These are phyloP conservation scores for Colletotrichum plurivorum DNA, from an alignment of 2,329 filamentous ascomycete species.

Conservation along the genomic window DNA sequence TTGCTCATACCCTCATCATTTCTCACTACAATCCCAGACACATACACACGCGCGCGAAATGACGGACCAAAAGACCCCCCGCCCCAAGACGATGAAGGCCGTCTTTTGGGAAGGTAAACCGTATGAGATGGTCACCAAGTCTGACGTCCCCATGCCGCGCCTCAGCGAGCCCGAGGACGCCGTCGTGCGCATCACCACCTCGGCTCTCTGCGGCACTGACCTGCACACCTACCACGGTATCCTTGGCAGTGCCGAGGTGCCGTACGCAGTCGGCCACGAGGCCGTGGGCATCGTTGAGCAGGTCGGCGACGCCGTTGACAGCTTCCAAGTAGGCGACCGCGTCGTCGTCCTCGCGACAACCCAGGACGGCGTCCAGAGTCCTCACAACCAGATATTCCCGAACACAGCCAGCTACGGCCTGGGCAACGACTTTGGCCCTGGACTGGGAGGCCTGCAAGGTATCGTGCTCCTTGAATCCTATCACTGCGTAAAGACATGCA, in stretches of 20 bases:
- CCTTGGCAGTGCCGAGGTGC: slow-evolving; percentile 39
- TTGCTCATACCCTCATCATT: too few species aligned
- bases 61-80: background rate
- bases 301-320: slow-evolving; percentile 52
- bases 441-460: slow-evolving; percentile 32
- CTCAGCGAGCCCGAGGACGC: slow-evolving; percentile 47
- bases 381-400: background rate
- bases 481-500: background rate
- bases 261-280: slow-evolving; percentile 54
- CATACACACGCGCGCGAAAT: background rate
- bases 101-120: slow-evolving; percentile 45
- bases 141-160: slow-evolving; percentile 38
- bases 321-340: slow-evolving; percentile 53
- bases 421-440: slow-evolving; percentile 16
- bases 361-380: slow-evolving; percentile 33
- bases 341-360: slow-evolving; percentile 52
- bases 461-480: background rate
- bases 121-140: slow-evolving; percentile 39
- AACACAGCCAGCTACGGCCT: background rate
- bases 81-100: slow-evolving; percentile 29
- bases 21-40: too few species aligned
- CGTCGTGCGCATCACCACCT: slow-evolving; percentile 51
- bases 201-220: slow-evolving; percentile 54
- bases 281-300: slow-evolving; percentile 55
- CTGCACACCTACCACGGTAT: slow-evolving; percentile 52